Evolutionary conservation across 306 rosid genomes (phyloP).

Genomic region (Cicer arietinum): DNA sequence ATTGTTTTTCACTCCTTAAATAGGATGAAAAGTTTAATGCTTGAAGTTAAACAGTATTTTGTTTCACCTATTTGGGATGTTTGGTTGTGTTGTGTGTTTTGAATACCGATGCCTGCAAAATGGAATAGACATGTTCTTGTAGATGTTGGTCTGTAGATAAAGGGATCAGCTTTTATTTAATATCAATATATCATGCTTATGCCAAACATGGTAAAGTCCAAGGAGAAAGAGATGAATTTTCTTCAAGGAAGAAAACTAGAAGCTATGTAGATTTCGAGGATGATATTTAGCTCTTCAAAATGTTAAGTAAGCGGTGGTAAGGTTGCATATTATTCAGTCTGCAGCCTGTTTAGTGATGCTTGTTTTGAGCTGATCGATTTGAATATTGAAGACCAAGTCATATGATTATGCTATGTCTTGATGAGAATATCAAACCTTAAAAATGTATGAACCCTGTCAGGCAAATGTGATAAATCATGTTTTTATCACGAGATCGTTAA

Average conservation of each 20-base stretch:
- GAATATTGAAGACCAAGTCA: background rate
- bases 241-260: background rate
- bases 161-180: background rate
- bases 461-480: slow-evolving; percentile 1
- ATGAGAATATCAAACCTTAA: slow-evolving; percentile 14
- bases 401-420: slow-evolving; percentile 21
- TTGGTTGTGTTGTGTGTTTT: background rate
- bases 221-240: background rate
- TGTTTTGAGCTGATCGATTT: slow-evolving; percentile 9
- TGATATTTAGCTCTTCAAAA: slow-evolving; percentile 3
- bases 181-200: background rate
- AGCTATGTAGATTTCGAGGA: background rate
- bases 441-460: background rate
- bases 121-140: slow-evolving; percentile 1
- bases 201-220: background rate
- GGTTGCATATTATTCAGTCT: slow-evolving; percentile 1
- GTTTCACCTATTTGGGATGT: slow-evolving; percentile 4
- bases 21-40: background rate
- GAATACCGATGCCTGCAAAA: background rate
- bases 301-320: background rate
- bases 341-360: background rate
- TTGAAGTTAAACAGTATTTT: background rate
- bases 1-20: slow-evolving; percentile 10
- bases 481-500: background rate
- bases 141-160: background rate